Base-by-base conservation (phyloP, 2,329 filamentous ascomycete genomes). In the Colletotrichum sp. region DNA sequence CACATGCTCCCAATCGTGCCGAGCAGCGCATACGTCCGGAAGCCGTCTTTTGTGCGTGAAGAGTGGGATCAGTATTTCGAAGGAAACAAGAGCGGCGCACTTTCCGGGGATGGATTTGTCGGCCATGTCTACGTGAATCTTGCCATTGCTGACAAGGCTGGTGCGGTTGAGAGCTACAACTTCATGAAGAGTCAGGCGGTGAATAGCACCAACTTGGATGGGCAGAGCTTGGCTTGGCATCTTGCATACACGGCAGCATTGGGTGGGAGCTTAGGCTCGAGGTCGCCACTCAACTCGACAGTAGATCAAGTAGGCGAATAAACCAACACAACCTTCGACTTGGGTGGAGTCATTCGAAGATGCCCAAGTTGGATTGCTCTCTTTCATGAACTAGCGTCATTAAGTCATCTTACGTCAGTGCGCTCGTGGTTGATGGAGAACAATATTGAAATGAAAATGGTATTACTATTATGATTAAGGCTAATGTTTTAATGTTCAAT, bases 21-120 rank as follows among this genome's bases (percentile, higher is more conserved):
- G 4, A 87, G 88, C 74, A 93, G 92, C 2, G 86, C 91, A 5
- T 90, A 93, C 74, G 91, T 91, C 4, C 90, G 95, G 10, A 89
- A 88, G 3, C 82, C 87, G 24, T 83, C 86, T 2, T 96, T 96
- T 79, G 94, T 96, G 16, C 84, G 84, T 15, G 90, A 96, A 84
- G 95, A 96, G 84, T 96, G 94, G 94, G 85, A 92, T 58, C 73
- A 73, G 64, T 75, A 73, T 13, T 75, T 75, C 3, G 73, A 69
- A 3, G 73, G 69, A 16, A 75, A 75, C 38, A 64, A 68, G 21
- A 73, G 57, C 26, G 69, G 88, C 88, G 2, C 93, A 92, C 80
- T 97, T 96, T 90, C 94, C 1, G 83, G 86, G 2, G 93, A 92
- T 26, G 94, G 94, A 1, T 98, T 95, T 94, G 92, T 90, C 80